phyloP scores from a whole-genome alignment of 169 alveolate species.

The Eimeria praecox region DNA sequence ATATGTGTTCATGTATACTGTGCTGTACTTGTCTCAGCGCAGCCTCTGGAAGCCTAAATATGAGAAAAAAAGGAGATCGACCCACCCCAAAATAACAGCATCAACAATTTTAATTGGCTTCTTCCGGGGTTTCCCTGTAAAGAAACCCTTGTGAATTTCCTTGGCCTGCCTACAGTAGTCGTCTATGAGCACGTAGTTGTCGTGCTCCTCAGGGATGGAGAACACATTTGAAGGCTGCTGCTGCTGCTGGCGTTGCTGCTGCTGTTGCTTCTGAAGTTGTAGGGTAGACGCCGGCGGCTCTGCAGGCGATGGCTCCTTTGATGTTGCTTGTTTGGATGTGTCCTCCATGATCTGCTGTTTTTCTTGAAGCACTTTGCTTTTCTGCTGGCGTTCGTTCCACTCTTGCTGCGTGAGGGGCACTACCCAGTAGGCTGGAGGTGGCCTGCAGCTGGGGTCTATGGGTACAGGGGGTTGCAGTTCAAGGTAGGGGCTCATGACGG shows the following conservation, averaged over 20 bases:
- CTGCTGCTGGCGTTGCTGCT: conserved; percentile 3
- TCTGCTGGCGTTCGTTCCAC: background rate
- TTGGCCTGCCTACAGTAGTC: conserved; percentile 66
- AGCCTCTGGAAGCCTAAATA: background rate
- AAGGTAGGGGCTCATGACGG: conserved; percentile 71
- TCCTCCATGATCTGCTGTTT: background rate
- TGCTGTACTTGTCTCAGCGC: too few species aligned
- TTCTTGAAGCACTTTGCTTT: background rate
- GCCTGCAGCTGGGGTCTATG: conserved; percentile 49
- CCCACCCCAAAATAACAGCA: conserved; percentile 69
- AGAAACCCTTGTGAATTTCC: conserved; percentile 58
- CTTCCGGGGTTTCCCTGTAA: conserved; percentile 57
- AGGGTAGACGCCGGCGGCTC: background rate
- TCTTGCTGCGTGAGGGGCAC: conserved; percentile 42
- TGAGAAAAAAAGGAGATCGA: background rate
- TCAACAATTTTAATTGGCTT: conserved; percentile 71
- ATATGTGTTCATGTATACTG: too few species aligned
- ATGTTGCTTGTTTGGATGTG: background rate
- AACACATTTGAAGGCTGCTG: background rate
- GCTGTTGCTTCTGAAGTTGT: background rate
- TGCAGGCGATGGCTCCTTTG: background rate
- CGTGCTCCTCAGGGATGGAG: conserved; percentile 12
- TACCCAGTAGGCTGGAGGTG: conserved; percentile 62
- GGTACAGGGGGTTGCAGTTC: conserved; percentile 71
- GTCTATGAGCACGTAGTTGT: conserved; percentile 47